Evolutionary conservation across 2,329 filamentous ascomycete species (phyloP), one percentile per base, ranked within the genome.

Genomic region (Alternaria sp.): DNA sequence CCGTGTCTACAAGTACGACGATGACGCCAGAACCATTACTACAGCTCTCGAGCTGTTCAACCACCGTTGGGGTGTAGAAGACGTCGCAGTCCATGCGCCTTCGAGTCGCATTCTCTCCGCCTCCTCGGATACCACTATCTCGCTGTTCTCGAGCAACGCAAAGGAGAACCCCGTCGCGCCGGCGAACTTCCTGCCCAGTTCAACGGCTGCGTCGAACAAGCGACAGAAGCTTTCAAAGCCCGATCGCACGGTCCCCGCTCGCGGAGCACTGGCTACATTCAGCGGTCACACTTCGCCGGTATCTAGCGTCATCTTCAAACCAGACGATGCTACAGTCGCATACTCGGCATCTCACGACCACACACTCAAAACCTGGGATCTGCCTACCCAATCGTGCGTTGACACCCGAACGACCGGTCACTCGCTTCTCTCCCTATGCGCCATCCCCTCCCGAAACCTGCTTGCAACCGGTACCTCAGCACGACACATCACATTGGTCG

Each of bases 291-390:
- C 88, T 60, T 87, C 89, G 11, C 87, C 91, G 47, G 93, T 94
- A 47, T 92, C 92, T 1, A 91, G 90, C 58, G 92, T 91, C 41
- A 86, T 93, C 51, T 98, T 99, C 84, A 93, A 97, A 80, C 90
- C 90, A 5, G 86, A 88, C 58, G 95, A 98, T 81, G 82, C 89
- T 11, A 97, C 93, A 14, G 93, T 97, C 44, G 95, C 92, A 50
- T 98, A 99, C 84, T 95, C 93, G 1, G 89, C 90, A 21, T 97
- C 94, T 18, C 92, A 92, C 83, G 96, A 99, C 83, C 94, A 97
- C 84, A 92, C 92, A 1, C 84, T 98, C 71, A 90, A 91, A 68
- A 98, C 96, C 0, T 92, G 97, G 83, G 96, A 99, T 83, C 86
- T 99, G 50, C 90, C 94, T 0, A 97, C 95, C 1, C 86, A 88